These are phyloP conservation scores for Avicennia marina DNA, from an alignment of 257 asterid genomes.

Conservation along the genomic window DNA sequence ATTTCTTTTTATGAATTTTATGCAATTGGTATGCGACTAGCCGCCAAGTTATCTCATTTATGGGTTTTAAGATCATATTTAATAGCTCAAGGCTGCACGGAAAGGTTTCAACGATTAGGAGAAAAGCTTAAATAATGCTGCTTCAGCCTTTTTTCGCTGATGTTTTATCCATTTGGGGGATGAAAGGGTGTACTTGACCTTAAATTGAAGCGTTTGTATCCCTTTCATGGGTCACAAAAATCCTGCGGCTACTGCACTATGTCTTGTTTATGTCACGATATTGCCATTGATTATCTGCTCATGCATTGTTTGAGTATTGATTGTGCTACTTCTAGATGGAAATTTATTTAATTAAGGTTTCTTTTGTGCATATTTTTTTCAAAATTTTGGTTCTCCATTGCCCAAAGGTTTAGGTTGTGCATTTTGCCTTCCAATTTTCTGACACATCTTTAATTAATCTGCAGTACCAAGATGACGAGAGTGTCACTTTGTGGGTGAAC, in stretches of 20 bases:
- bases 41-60: no score
- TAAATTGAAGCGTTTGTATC: slow-evolving; percentile 1
- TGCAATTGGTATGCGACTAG: neutral
- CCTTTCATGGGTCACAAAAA: neutral
- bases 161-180: neutral
- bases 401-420: neutral
- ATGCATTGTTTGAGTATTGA: no score
- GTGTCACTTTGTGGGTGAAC: slow-evolving; percentile 88
- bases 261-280: neutral
- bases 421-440: slow-evolving; percentile 3
- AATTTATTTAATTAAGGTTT: slow-evolving; percentile 9
- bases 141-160: neutral
- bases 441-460: slow-evolving; percentile 12
- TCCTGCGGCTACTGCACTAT: neutral
- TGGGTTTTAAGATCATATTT: no score
- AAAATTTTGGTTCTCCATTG: neutral
- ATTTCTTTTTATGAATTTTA: neutral
- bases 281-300: neutral
- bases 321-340: no score
- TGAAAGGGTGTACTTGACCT: neutral
- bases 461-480: slow-evolving; percentile 76
- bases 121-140: neutral
- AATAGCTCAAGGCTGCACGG: no score
- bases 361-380: slow-evolving; percentile 47
- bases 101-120: no score